Evolutionary conservation across 192 early-diverging fungal species (phyloP), one percentile per base, ranked within the genome.

Genomic region (Entomortierella beljakovae): DNA sequence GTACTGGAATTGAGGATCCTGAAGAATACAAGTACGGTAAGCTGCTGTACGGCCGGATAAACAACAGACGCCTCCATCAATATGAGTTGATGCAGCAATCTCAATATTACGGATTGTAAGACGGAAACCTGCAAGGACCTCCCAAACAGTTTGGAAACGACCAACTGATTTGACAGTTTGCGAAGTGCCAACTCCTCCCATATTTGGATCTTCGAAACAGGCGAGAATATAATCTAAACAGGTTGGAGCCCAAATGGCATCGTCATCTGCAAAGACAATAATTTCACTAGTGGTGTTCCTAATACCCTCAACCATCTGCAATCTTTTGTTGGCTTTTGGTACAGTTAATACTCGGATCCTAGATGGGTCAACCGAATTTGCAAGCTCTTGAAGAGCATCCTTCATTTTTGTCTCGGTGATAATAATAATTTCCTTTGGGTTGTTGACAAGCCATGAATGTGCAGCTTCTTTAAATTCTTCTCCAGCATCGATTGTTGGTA

Each of bases 51-150:
- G 84, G 10, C 91, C 91, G 11, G 91, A 92, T 15, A 92, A 68
- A 72, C 91, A 92, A 59, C 90, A 91, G 16, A 92, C 86, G n/a
- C 91, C 91, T 32, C 91, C 91, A 46, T 92, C 91, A 52, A 92
- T 92, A 64, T 92, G 90, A 1, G 91, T 91, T 11, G 90, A 89
- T 0, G 91, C 85, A 3, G 90, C 90, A 56, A 92, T 89, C 65
- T 92, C 91, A 46, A 92, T 90, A 56, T 92, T 92, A 20, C 91
- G 85, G 64, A 90, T 89, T 1, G 91, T 88, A 29, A 92, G 69
- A 16, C 91, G 86, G 70, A 86, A 92, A 1, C 90, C 91, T 15
- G 91, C 88, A 7, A 92, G 82, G 53, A 91, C 89, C 38, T 92
- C 90, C 91, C 91, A 92, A 23, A 91, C 79, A 0, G 91, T 91